Evolutionary conservation across 768 basidiomycete genomes (phyloP).

Genomic region (Dendrothele bispora): DNA sequence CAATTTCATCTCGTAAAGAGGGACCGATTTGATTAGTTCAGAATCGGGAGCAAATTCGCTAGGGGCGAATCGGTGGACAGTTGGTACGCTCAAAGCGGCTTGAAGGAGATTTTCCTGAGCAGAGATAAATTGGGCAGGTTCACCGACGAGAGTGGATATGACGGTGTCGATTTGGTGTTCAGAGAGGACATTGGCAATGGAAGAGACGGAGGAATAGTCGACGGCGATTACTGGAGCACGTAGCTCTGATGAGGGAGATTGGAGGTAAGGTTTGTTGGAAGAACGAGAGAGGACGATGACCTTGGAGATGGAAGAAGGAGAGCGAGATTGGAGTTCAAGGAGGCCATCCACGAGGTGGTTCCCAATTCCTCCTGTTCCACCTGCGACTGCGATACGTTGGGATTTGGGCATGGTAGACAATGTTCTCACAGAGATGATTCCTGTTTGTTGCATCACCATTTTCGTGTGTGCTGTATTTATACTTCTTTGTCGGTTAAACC

Average conservation of each 20-base stretch:
- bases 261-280: background rate
- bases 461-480: no score
- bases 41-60: constrained; percentile 2
- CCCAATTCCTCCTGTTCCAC: constrained; percentile 4
- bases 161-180: constrained; percentile 1
- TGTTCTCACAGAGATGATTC: no score
- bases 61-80: background rate
- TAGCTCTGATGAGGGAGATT: no score
- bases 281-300: constrained; percentile 6
- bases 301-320: background rate
- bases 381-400: constrained; percentile 2
- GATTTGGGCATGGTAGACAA: no score
- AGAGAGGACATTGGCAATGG: background rate
- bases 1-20: background rate
- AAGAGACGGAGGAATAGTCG: background rate
- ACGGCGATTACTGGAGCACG: constrained; percentile 1
- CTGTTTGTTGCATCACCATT: no score
- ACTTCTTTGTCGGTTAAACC: no score
- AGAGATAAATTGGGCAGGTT: background rate
- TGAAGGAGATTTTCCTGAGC: constrained; percentile 1
- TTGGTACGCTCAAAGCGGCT: background rate
- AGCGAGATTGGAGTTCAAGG: background rate
- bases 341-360: constrained; percentile 1
- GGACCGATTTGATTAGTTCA: background rate
- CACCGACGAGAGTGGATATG: background rate